Base-by-base conservation (phyloP, 2,329 filamentous ascomycete genomes). In the Harringtonia lauricola region DNA sequence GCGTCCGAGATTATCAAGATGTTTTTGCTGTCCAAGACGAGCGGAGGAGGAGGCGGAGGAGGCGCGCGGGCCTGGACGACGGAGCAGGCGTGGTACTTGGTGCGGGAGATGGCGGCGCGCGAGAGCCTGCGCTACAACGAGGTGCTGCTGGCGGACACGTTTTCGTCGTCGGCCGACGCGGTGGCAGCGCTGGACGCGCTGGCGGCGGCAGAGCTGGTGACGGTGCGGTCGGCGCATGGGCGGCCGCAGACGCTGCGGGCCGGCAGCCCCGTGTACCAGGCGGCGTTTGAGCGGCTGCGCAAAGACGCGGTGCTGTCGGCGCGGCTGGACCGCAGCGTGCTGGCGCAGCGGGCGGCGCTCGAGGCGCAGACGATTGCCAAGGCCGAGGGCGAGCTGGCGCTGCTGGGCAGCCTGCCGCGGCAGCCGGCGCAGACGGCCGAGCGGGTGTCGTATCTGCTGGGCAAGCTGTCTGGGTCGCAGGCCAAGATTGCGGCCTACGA, bases 1-100 rank as follows among this genome's bases (percentile, higher is more conserved):
- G 85, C 88, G 1, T 86, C 85, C 0, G 92, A 96, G 57, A 89
- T 96, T 39, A 67, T 95, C 48, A 94, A 95, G 57, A 88, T 95
- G 72, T 96, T 89, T 64, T 76, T 98, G 26, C 68, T 94, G 56
- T 76, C 79, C 37, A 74, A 74, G 41, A 57, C 66, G 2, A 59
- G 57, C 15, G 58, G 18, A 38, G 35, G 8, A 21, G 58, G 34
- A 57, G 37, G 21, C 14, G 44, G 12, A 10, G 59, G 57, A 15
- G 59, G 60, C 28, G 22, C 10, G 18, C 13, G 38, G 30, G 13
- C 75, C 43, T 96, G 87, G 85, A 85, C 81, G 0, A 70, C 79
- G 5, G 81, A 92, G 56, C 92, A 96, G 65, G 90, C 87, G 0
- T 96, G 92, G 92, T 74, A 83, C 47, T 66, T 98, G 2, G 81